phyloP scores from a whole-genome alignment of 352 stramenopile genomes.

The Albugo laibachii region DNA sequence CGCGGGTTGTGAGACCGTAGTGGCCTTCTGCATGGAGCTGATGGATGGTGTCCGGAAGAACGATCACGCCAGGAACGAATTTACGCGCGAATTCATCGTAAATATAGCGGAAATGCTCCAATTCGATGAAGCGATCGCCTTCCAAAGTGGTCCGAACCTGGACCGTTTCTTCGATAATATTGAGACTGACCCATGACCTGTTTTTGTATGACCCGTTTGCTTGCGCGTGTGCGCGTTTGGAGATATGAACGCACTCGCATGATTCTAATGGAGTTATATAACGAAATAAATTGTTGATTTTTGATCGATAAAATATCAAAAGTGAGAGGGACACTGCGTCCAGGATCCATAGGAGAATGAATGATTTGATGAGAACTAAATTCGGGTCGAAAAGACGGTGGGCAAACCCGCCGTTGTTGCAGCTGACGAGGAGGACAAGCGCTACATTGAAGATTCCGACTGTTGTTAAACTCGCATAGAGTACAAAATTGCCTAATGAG shows the following conservation, averaged over 20 bases:
- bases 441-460: constrained; percentile 10
- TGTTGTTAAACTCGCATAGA: constrained; percentile 3
- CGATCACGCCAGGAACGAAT: constrained; percentile 20
- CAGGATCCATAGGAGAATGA: constrained; percentile 37
- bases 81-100: constrained; percentile 10
- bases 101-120: constrained; percentile 25
- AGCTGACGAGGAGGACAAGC: constrained; percentile 21
- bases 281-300: constrained; percentile 46
- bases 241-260: constrained; percentile 31
- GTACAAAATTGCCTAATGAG: constrained; percentile 3
- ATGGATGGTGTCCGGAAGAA: constrained; percentile 21
- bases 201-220: constrained; percentile 4
- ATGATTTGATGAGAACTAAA: constrained; percentile 25
- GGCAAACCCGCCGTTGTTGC: constrained; percentile 23
- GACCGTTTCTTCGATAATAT: constrained; percentile 33
- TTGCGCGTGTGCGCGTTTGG: constrained; percentile 10
- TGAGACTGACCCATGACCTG: constrained; percentile 17
- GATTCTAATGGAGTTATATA: constrained; percentile 12
- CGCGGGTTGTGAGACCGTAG: constrained; percentile 18
- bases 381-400: constrained; percentile 22
- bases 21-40: constrained; percentile 20
- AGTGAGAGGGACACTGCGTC: constrained; percentile 23
- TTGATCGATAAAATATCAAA: constrained; percentile 19
- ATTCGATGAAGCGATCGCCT: constrained; percentile 19
- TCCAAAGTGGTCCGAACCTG: constrained; percentile 16